Percentiles rank a stretch among this genome's conserved stretches.
phyloP scores from a whole-genome alignment of 1,284 basidiomycete genomes.

The Chondrostereum purpureum region DNA sequence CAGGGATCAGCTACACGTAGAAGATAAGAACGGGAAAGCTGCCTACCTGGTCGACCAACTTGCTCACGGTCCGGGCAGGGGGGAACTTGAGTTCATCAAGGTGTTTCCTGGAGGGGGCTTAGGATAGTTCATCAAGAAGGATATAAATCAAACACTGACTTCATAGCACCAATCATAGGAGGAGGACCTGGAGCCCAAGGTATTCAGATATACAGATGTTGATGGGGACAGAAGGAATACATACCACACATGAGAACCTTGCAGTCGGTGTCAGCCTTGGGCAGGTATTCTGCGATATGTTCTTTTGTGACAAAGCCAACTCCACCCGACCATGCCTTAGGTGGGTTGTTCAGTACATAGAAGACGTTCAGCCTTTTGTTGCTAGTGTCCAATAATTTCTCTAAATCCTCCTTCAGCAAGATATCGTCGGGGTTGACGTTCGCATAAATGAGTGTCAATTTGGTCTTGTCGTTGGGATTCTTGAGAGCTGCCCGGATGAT shows the following conservation, averaged over 20 bases:
- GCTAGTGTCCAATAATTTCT: slow-evolving; percentile 68
- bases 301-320: slow-evolving; percentile 91
- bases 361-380: slow-evolving; percentile 72
- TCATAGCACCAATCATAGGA: slow-evolving; percentile 96
- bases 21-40: slow-evolving; percentile 3
- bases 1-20: neutral
- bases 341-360: slow-evolving; percentile 93
- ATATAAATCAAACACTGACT: slow-evolving; percentile 48
- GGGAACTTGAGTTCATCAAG: slow-evolving; percentile 85
- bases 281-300: slow-evolving; percentile 79
- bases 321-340: slow-evolving; percentile 80
- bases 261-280: slow-evolving; percentile 56
- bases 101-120: slow-evolving; percentile 62
- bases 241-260: slow-evolving; percentile 83
- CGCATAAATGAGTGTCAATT: slow-evolving; percentile 86
- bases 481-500: slow-evolving; percentile 88
- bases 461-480: slow-evolving; percentile 80
- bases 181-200: slow-evolving; percentile 66
- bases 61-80: slow-evolving; percentile 85
- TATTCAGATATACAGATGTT: no score
- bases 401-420: slow-evolving; percentile 82
- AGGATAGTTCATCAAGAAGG: slow-evolving; percentile 9
- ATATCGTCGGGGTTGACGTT: slow-evolving; percentile 90
- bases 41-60: slow-evolving; percentile 82
- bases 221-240: slow-evolving; percentile 17